Conservation (phyloP, 1,139 yeast genomes). For the Sugiyamaella castrensis region DNA sequence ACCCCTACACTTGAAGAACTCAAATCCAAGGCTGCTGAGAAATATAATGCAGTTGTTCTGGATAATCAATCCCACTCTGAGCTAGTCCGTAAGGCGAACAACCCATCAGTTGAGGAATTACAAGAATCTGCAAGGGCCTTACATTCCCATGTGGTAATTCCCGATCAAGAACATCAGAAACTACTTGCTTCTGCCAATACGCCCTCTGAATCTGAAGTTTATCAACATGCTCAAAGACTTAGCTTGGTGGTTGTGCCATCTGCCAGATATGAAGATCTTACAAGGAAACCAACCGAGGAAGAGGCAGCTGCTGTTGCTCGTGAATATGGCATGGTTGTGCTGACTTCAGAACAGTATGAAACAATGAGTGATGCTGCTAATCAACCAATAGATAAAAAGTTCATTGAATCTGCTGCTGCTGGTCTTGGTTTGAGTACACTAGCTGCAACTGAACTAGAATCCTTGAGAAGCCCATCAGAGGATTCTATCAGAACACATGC, state of each 20-base stretch:
- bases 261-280: conserved; percentile 23
- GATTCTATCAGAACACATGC: conserved; percentile 26
- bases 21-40: conserved; percentile 19
- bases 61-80: conserved; percentile 19
- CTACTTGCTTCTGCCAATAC: conserved; percentile 25
- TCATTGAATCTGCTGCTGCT: conserved; percentile 35
- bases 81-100: conserved; percentile 22
- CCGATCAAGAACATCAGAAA: conserved; percentile 34
- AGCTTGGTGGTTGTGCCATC: conserved; percentile 34
- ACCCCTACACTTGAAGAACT: conserved; percentile 24
- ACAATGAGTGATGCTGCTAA: conserved; percentile 34
- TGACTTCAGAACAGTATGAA: conserved; percentile 32
- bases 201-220: conserved; percentile 25
- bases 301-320: conserved; percentile 28
- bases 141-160: conserved; percentile 44
- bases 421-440: conserved; percentile 41
- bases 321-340: conserved; percentile 30
- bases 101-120: conserved; percentile 25
- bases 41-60: conserved; percentile 11
- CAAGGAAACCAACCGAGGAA: conserved; percentile 17
- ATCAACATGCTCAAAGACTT: conserved; percentile 21
- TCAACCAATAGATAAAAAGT: conserved; percentile 29
- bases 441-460: conserved; percentile 31
- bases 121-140: conserved; percentile 16
- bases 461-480: conserved; percentile 25